Evolutionary conservation across 164 flowering plant species (phyloP), one percentile per base, ranked within the genome.

Genomic region (Umbilicus rupestris): DNA sequence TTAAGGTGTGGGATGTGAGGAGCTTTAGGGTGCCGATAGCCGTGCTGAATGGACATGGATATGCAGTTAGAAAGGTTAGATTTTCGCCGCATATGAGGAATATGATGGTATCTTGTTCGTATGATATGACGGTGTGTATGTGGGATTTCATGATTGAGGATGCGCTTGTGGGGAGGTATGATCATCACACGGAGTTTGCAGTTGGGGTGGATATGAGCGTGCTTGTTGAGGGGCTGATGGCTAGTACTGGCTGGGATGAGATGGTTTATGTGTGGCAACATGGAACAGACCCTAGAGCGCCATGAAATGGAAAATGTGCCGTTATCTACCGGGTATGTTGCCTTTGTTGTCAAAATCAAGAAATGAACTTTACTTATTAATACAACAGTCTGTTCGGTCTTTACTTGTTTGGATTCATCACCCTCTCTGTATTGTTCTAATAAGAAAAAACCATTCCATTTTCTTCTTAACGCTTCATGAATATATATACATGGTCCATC

Each of bases 201-300:
- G 96, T 94, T 22, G 99, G 99, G 11, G 84, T 94, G 12, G 97
- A 94, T 71, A 84, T 94, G 94, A 94, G 97, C 47, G 96, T 89
- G 68, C 96, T 89, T 66, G 96, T 94, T 29, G 99, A 94, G 57
- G 97, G 99, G 39, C 81, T 94, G 35, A 64, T 94, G 60, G 99
- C 97, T 0, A 94, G 97, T 59, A 82, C 96, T 3, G 96, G 99
- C 4, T 94, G 99, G 99, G 99, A 94, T 64, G 93, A 88, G 84
- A 70, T 85, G 55, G 96, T 85, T 33, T 94, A 85, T 72, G 96
- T 94, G 45, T 94, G 99, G 99, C 99, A 82, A 70, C 87, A 88
- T 31, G 99, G 99, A 46, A 87, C 85, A 28, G 97, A 94, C 60
- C 97, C 99, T 0, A 80, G 92, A 73, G 97, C 96, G 1, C 71